Percentiles rank a stretch among this genome's conserved stretches.
Evolutionary conservation across 2,329 filamentous ascomycete species (phyloP).

Genomic region (Alternaria sp.): DNA sequence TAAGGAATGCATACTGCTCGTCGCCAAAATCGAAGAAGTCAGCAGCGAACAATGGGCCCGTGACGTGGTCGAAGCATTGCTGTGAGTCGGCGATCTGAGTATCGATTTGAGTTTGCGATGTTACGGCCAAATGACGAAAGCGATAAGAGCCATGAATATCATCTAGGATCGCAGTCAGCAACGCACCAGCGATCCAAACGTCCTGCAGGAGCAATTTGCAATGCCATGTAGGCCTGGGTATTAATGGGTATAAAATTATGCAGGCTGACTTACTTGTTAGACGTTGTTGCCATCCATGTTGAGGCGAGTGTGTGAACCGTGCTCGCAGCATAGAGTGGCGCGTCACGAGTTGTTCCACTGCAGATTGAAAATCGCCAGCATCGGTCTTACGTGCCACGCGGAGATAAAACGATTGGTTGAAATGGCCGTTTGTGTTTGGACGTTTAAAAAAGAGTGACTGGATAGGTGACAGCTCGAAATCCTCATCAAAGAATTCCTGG

Average conservation of each 20-base stretch:
- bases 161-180: conserved; percentile 22
- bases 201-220: neutral
- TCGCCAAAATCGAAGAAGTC: conserved; percentile 49
- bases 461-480: conserved; percentile 46
- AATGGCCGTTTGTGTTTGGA: conserved; percentile 45
- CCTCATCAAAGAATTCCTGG: conserved; percentile 40
- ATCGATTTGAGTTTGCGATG: conserved; percentile 38
- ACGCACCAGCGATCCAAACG: neutral
- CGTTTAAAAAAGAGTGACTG: conserved; percentile 46
- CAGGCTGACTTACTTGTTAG: conserved; percentile 35
- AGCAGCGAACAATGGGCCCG: conserved; percentile 44
- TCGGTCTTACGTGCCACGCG: conserved; percentile 38
- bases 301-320: conserved; percentile 37
- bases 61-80: conserved; percentile 37
- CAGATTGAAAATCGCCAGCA: conserved; percentile 34
- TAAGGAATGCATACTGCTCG: conserved; percentile 47
- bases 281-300: conserved; percentile 43
- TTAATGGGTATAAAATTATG: neutral
- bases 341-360: conserved; percentile 36
- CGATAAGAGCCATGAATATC: conserved; percentile 41
- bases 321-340: conserved; percentile 48
- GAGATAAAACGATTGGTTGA: conserved; percentile 50
- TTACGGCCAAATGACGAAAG: conserved; percentile 34
- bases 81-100: conserved; percentile 44
- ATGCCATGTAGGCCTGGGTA: neutral